Evolutionary conservation across 2,329 filamentous ascomycete genomes (phyloP), one percentile per base, ranked within the genome.

Genomic region (Aspergillus sp.): DNA sequence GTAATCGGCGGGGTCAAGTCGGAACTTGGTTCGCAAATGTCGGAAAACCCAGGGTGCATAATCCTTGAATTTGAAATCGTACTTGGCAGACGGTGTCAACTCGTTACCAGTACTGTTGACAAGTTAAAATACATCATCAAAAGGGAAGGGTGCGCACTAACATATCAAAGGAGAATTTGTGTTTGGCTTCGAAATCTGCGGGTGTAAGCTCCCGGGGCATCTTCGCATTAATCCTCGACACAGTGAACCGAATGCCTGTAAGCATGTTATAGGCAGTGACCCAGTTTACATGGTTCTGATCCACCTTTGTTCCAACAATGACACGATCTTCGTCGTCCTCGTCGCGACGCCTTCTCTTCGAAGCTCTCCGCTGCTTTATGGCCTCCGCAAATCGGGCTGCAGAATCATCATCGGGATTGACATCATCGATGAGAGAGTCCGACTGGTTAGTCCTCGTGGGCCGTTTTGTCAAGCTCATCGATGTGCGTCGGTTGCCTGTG

Each of bases 51-150:
- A 97, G 45, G 93, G 93, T n/a, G 91, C 91, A 68, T 98, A 98
- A 71, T 98, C 93, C 73, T 98, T 98, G 78, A 98, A 98, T 70
- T 98, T 98, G 82, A 98, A 98, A 72, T 98, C 93, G 74, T 98
- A 98, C 71, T 98, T 97, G 56, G 93, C 90, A 49, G 91, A 96
- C 19, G 93, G 93, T 5, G 95, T 95, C 65, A 98, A 76, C 73
- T 98, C 93, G 66, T 96, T 96, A 52, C 93, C 93, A 53, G 90
- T 94, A 62, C 87, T 90, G 60, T 45, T 40, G 33, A 44, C 28
- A 31, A 29, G 58, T 73, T 56, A 77, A 73, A 12, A 43, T 48
- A 32, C 5, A 30, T 37, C 37, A 49, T 43, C 30, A 33, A 32
- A 36, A 38, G 32, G 30, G 39, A 76, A 37, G 32, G 19, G 19